Base-by-base conservation (phyloP, 805 yeast genomes). In the Zygotorulaspora chibaensis region DNA sequence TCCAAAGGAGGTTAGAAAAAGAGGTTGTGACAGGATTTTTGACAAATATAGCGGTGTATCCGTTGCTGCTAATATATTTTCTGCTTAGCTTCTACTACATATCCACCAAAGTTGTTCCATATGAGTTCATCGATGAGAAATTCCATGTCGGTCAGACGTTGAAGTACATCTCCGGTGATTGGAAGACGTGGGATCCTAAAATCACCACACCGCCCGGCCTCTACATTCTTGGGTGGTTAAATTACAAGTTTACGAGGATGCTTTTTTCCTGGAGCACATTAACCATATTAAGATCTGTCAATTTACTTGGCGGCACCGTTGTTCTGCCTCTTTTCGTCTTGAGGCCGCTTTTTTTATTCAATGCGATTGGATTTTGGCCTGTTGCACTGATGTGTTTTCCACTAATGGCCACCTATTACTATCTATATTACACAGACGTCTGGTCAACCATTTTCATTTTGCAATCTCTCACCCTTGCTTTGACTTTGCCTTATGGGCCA, bases 151-250 rank as follows among this genome's bases (percentile, higher is more conserved):
- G 81, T 7, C 98, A 93, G 70, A 81, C 95, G 6, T 73, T 78
- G 47, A 73, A 70, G 39, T 89, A 84, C 58, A 76, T 87, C 48
- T 54, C 62, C 1, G 84, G 83, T 10, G 69, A 79, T 42, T 88
- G 81, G 67, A 43, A 52, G n/a, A 57, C 68, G 1, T 89, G 96
- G 96, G 88, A 93, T 63, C 74, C 81, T 10, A 90, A 91, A 60
- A 88, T 93, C 61, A 91, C 99, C 1, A 93, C 99, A 0, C 99
- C 99, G 1, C 98, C 98, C 1, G 99, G 98, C 0, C 69, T 91
- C 13, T 91, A 93, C 61, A 40, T 73, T 2, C 50, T 80, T 10
- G 76, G 77, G 1, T 68, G 63, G 53, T 7, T 67, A 0, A 68
- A 65, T 54, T 54, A 67, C 16, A 57, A 62, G 42, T 67, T 30